Base-by-base conservation (phyloP, 2,329 filamentous ascomycete species). In the Alternaria ventricosa region DNA sequence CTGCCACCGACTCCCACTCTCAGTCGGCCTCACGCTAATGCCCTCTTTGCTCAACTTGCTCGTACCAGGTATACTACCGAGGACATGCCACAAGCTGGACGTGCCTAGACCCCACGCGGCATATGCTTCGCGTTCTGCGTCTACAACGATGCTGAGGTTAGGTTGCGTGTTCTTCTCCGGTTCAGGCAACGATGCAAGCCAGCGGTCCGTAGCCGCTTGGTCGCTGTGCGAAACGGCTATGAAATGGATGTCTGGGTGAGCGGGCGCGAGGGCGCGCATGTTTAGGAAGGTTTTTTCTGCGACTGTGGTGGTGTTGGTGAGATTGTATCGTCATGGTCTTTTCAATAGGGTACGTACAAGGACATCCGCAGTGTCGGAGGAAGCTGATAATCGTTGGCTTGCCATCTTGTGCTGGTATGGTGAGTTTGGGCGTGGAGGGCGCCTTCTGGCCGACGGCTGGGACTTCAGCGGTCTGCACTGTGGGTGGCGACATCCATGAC, bases 321-420 rank as follows among this genome's bases (percentile, higher is more conserved):
- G 43, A 22, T 18, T 20, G n/a, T 11, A n/a, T 53, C 43, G 12
- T 23, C 15, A 22, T 50, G 18, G 25, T 20, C 3, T 13, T 20
- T 8, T 33, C 0, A 15, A 13, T 1, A 9, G 9, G 1, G 23
- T 41, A 78, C 85, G 75, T 85, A 91, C 90, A 92, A 11, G 90
- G 90, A 80, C 90, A 92, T 33, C 90, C 91, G 75, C 90, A 93
- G 76, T 93, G 90, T 33, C 91, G 84, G 6, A 93, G 83, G 72
- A 93, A 93, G 15, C 88, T 85, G 20, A 93, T 79, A 2, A 93
- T 75, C 0, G 86, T 87, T 1, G 88, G 87, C 70, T 86, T 88
- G 23, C 77, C 78, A 68, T 82, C 71, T 23, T 82, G 78, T 1
- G 82, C 79, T 1, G 86, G 85, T n/a, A 91, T 78, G 8, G 75